Conservation (phyloP, 768 basidiomycete genomes). For the Erythrobasidium yunnanense region DNA sequence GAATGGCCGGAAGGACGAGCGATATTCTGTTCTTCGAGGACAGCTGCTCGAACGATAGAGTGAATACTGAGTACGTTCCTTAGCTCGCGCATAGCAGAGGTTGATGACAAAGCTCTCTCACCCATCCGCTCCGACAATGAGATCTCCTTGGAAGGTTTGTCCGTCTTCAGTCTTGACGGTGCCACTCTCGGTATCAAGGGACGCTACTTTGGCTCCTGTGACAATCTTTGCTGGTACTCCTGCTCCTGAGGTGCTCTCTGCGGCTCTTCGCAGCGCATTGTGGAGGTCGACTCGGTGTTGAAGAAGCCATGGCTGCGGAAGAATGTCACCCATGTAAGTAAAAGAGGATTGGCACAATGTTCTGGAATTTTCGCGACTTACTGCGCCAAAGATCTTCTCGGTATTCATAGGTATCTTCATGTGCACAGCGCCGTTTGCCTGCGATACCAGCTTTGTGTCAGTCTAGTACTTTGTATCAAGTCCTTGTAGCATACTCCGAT, state of each 20-base stretch:
- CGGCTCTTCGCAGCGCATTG: background rate
- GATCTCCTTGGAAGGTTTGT: background rate
- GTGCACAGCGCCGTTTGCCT: background rate
- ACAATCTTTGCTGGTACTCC: slow-evolving; percentile 1
- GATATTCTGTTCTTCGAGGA: slow-evolving; percentile 27
- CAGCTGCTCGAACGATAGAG: background rate
- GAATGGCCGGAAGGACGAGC: slow-evolving; percentile 32
- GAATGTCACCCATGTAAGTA: background rate
- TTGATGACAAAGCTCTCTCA: too few relatives aligned
- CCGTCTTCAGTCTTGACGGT: slow-evolving; percentile 7
- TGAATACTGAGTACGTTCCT: too few relatives aligned
- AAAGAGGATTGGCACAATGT: background rate
- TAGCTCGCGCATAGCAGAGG: too few relatives aligned
- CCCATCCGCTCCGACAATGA: slow-evolving; percentile 6
- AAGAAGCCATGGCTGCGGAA: background rate
- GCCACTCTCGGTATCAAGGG: background rate
- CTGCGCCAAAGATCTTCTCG: background rate
- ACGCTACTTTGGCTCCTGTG: background rate
- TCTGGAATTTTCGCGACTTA: background rate
- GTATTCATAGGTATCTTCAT: background rate
- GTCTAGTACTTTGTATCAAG: background rate
- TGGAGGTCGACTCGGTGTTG: slow-evolving; percentile 1
- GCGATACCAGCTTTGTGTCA: background rate
- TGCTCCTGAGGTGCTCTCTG: background rate
- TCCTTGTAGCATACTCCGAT: background rate